Evolutionary conservation across 2,329 filamentous ascomycete genomes (phyloP), one percentile per base, ranked within the genome.

Genomic region (Fusarium sp.): DNA sequence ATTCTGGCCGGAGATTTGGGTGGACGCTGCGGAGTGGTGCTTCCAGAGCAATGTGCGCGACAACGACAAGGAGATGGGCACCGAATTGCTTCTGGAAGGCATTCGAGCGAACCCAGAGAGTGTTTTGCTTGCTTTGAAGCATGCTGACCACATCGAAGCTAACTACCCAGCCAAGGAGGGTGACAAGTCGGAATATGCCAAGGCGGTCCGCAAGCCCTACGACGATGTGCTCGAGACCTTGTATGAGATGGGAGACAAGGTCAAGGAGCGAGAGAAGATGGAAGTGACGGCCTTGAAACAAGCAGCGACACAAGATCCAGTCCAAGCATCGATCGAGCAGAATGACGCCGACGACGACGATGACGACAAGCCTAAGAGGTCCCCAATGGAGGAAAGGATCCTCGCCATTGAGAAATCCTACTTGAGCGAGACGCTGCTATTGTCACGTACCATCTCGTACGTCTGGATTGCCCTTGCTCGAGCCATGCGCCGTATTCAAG

Each of bases 1-100:
- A 60, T 99, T 98, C 83, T 96, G 96, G 90, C 95, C 96, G 5
- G 94, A 97, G 80, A 92, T 98, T 76, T 99, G 96, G 96, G 95
- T 95, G 59, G 95, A 98, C 69, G 96, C 95, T 11, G 94, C 95
- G 1, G 93, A 97, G 74, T 98, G 96, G 90, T 98, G 94, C 82
- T 95, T 95, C 78, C 89, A 93, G 64, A 95, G 96, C 77, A 90
- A 90, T 52, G 85, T 95, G 75, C 80, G 83, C 11, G 85, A 90
- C 52, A 92, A 94, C 38, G 88, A 89, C 54, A 86, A 87, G 69
- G 85, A 88, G 7, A 79, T 84, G 68, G 95, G 94, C 13, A 90
- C 93, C 27, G 91, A 94, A 11, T 94, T 98, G 77, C 86, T 99
- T 27, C 88, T 91, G 24, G 91, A 96, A 71, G 96, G 96, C 37